These are phyloP conservation scores for Keithomyces neogunnii DNA, from an alignment of 2,329 filamentous ascomycete species.

Conservation along the genomic window DNA sequence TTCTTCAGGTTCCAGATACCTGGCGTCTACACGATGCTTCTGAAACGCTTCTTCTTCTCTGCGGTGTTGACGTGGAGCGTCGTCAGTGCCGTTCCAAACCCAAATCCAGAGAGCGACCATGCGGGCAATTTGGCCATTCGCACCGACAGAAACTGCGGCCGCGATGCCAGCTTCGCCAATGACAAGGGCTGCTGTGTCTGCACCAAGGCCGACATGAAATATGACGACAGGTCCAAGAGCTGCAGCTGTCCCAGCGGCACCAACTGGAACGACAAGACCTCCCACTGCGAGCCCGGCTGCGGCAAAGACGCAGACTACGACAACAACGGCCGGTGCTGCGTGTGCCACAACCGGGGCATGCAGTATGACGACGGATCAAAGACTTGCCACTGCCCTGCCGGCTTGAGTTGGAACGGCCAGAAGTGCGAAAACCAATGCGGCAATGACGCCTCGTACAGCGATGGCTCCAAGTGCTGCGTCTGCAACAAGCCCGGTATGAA, in stretches of 20 bases:
- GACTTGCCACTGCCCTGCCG: too few species aligned
- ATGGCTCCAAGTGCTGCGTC: too few species aligned
- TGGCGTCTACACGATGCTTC: neutral
- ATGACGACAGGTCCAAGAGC: neutral
- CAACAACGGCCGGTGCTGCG: neutral
- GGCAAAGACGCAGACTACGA: conserved; percentile 1
- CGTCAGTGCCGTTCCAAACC: neutral
- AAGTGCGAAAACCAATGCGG: too few species aligned
- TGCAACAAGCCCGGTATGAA: too few species aligned
- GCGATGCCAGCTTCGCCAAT: too few species aligned
- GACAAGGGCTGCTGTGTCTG: neutral
- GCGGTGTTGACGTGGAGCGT: conserved; percentile 1
- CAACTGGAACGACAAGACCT: neutral
- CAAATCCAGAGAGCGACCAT: neutral
- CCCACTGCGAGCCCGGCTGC: neutral
- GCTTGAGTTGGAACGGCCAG: too few species aligned
- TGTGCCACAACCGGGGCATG: neutral
- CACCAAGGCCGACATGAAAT: neutral
- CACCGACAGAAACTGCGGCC: neutral
- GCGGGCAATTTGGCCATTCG: neutral
- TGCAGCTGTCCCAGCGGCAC: neutral
- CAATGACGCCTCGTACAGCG: too few species aligned
- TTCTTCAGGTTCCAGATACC: too few species aligned
- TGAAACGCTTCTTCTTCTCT: conserved; percentile 1
- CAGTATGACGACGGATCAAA: neutral